These are phyloP conservation scores for Xerophyta viscosa DNA, from an alignment of 106 monocot species.

Conservation along the genomic window DNA sequence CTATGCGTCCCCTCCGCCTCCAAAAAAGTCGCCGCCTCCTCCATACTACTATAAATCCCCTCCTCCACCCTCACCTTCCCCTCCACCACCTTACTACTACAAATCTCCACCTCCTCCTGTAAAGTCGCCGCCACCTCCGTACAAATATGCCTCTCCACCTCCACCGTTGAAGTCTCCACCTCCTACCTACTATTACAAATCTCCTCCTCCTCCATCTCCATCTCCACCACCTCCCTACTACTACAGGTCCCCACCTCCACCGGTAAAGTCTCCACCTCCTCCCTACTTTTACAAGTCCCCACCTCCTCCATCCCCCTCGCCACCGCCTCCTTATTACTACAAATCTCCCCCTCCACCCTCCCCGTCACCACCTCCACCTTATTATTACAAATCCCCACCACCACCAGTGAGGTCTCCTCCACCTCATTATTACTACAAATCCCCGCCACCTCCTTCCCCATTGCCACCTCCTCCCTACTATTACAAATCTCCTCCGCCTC, in stretches of 20 bases:
- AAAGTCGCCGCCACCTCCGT: conserved; percentile 14
- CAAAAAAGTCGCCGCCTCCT: too few relatives aligned
- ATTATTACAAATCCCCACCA: conserved; percentile 23
- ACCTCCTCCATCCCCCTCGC: conserved; percentile 13
- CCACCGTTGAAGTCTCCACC: too few relatives aligned
- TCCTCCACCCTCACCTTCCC: too few relatives aligned
- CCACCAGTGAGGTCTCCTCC: too few relatives aligned
- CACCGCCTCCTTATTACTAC: conserved; percentile 13
- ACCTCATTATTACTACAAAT: conserved; percentile 13
- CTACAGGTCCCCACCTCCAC: conserved; percentile 26
- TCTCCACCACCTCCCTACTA: conserved; percentile 21
- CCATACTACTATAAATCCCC: conserved; percentile 3
- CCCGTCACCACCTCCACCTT: conserved; percentile 20
- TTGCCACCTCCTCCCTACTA: conserved; percentile 13
- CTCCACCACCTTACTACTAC: conserved; percentile 11
- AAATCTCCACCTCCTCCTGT: conserved; percentile 23
- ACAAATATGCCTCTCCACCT: conserved; percentile 20
- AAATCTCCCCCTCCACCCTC: conserved; percentile 22
- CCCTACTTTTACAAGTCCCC: conserved; percentile 27
- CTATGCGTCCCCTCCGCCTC: conserved; percentile 1
- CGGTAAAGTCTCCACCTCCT: conserved; percentile 11
- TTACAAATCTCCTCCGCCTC: conserved; percentile 22
- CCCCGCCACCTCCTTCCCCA: too few relatives aligned
- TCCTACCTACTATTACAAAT: conserved; percentile 22
- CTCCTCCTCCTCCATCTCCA: conserved; percentile 19